Conservation (phyloP, 805 yeast species). For the Komagataella mondaviorum region DNA sequence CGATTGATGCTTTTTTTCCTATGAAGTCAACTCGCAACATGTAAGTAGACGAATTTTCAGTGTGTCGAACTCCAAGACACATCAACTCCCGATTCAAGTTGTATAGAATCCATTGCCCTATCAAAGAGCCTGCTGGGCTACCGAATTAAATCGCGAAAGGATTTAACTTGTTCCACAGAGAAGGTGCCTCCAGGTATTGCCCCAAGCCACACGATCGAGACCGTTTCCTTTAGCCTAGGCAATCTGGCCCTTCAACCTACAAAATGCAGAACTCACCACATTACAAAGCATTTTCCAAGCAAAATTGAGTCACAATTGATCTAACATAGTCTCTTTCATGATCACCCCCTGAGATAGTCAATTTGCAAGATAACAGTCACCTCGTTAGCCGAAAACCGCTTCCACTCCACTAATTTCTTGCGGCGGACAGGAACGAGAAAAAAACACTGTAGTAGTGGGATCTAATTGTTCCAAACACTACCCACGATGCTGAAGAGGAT, state of each 20-base stretch:
- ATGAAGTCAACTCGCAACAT: too few relatives aligned
- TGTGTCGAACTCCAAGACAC: too few relatives aligned
- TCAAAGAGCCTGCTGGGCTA: not conserved
- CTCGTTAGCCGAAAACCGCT: not conserved
- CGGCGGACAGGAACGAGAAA: not conserved
- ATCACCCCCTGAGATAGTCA: not conserved
- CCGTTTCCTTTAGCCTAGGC: not conserved
- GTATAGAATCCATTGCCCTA: not conserved
- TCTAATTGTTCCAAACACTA: not conserved
- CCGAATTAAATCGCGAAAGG: not conserved
- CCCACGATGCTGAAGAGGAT: not conserved
- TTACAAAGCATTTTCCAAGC: not conserved
- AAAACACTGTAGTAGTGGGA: not conserved
- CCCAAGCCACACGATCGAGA: not conserved
- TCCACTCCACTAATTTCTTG: not conserved
- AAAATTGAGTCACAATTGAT: not conserved
- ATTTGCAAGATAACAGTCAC: not conserved
- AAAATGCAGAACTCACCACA: not conserved
- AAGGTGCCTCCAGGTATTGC: not conserved
- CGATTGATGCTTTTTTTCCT: too few relatives aligned
- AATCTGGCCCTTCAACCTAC: not conserved
- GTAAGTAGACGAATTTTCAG: too few relatives aligned
- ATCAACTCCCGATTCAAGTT: too few relatives aligned
- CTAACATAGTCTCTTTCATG: not conserved
- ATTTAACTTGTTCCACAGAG: not conserved